Evolutionary conservation across 148 eudicot species (phyloP).

Genomic region (Rhododendron molle): DNA sequence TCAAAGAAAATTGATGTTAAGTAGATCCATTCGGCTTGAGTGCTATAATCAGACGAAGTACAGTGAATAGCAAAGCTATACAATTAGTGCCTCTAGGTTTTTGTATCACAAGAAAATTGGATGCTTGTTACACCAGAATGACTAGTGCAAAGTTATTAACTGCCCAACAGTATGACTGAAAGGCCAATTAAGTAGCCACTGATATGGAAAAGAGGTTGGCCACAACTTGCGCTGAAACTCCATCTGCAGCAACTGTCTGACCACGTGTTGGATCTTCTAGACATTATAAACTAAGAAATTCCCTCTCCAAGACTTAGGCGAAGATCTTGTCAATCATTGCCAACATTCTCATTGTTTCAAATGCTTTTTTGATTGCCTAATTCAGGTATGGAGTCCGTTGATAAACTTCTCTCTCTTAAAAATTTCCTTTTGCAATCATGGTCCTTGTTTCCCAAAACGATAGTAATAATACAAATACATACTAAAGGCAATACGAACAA

Average conservation of each 20-base stretch:
- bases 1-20: neutral
- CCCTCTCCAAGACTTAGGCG: neutral
- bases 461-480: neutral
- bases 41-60: neutral
- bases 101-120: neutral
- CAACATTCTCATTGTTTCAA: neutral
- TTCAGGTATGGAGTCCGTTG: neutral
- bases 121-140: neutral
- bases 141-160: neutral
- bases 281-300: neutral
- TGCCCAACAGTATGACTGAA: neutral
- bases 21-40: neutral
- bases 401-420: neutral
- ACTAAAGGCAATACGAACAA: neutral
- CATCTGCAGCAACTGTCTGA: conserved; percentile 1
- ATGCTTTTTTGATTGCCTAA: neutral
- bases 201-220: neutral
- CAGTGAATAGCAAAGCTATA: neutral
- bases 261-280: neutral
- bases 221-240: neutral
- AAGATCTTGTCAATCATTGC: neutral
- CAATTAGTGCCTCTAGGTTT: neutral
- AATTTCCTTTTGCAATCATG: too few relatives aligned
- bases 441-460: neutral
- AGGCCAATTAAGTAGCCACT: neutral